Evolutionary conservation across 805 yeast genomes (phyloP), one percentile per base, ranked within the genome.

Genomic region (Metschnikowia koreensis): DNA sequence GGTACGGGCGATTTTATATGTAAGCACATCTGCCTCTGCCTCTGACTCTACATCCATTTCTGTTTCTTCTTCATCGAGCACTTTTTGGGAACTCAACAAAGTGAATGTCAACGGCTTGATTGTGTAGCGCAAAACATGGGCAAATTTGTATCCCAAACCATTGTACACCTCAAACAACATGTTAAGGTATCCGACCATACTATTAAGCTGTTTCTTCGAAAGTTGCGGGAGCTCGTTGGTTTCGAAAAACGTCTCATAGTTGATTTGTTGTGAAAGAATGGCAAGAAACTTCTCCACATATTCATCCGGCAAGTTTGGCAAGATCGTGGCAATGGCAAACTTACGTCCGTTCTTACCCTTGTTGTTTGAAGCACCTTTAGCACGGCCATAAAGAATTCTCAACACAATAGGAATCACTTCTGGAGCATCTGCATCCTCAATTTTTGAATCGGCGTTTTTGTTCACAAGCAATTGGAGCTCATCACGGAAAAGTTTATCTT

Each of bases 361-460:
- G 65, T 87, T 84, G 50, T 75, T 79, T 5, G 84, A 76, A 1
- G 85, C 79, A 10, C 77, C 76, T 67, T 89, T 96, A 8, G 91
- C 89, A 51, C 96, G 79, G 8, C 98, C 98, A 67, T 86, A 93
- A 17, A 94, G 71, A 27, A 94, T 85, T 58, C 97, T 73, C 45
- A 91, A 64, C 4, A 91, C 77, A 31, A 88, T 62, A 1, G 96
- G 94, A 80, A 90, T 81, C 2, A 93, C 76, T 1, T 55, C 66
- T 1, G 66, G 71, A 13, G 78, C 71, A 63, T 94, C 97, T 3
- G 73, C 74, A 7, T 73, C 76, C 55, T 87, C 89, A 48, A 91
- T 75, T 3, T 70, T 74, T 8, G 82, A 78, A 6, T 78, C 82
- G 17, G 77, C 72, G 38, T 74, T 75, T 38, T 45, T 47, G 16